phyloP scores from a whole-genome alignment of 2,329 filamentous ascomycete genomes.

The Epichloe gansuensis region DNA sequence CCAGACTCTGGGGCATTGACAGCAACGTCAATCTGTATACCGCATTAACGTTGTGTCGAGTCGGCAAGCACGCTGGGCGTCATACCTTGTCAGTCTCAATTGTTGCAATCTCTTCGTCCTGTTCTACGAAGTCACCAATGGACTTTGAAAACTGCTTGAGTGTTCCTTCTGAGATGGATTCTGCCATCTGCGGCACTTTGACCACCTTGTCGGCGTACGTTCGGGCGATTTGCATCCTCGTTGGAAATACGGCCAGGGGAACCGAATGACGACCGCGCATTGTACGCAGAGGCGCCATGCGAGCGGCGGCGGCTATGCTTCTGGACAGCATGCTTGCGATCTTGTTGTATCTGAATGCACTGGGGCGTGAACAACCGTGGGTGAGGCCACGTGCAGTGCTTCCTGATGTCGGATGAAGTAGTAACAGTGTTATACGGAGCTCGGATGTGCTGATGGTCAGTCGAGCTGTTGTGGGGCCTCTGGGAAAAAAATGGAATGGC shows the following conservation, averaged over 20 bases:
- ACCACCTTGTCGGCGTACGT: conserved; percentile 69
- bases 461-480: neutral
- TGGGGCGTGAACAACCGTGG: too few relatives aligned
- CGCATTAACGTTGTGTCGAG: neutral
- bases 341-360: neutral
- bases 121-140: conserved; percentile 86
- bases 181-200: conserved; percentile 96
- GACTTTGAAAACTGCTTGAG: conserved; percentile 90
- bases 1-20: conserved; percentile 90
- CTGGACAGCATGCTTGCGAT: conserved; percentile 30
- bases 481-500: neutral
- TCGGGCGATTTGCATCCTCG: conserved; percentile 44
- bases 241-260: conserved; percentile 29
- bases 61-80: neutral
- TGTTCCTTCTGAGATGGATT: conserved; percentile 96
- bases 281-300: conserved; percentile 31
- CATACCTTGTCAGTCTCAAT: conserved; percentile 96
- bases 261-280: conserved; percentile 13
- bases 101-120: conserved; percentile 94
- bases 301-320: conserved; percentile 29
- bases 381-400: too few relatives aligned
- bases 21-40: conserved; percentile 74
- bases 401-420: too few relatives aligned
- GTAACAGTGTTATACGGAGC: too few relatives aligned
- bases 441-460: neutral